phyloP scores from a whole-genome alignment of 441 rosid genomes.

The Brassica balearica region DNA sequence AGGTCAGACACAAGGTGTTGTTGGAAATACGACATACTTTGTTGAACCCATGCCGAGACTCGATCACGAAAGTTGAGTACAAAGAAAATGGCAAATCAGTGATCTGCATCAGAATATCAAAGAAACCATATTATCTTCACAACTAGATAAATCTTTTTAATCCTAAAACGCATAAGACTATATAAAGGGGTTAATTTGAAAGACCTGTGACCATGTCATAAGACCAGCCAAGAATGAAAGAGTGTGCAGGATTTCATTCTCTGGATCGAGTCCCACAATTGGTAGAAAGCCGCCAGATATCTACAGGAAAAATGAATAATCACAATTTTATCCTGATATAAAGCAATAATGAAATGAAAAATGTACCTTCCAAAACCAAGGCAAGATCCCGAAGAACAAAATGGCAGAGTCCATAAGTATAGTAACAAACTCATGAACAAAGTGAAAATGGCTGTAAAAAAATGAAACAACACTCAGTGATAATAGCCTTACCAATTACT shows the following conservation, averaged over 20 bases:
- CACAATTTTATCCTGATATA: background rate
- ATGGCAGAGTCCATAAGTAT: constrained; percentile 91
- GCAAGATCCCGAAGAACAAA: constrained; percentile 84
- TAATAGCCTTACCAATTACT: background rate
- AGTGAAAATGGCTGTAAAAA: constrained; percentile 76
- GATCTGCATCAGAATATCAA: constrained; percentile 64
- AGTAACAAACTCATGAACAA: constrained; percentile 86
- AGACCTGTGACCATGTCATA: constrained; percentile 95
- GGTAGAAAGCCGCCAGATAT: constrained; percentile 73
- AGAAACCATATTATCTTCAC: constrained; percentile 24
- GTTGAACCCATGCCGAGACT: constrained; percentile 96
- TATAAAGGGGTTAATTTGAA: constrained; percentile 21
- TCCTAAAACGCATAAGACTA: background rate
- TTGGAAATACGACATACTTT: constrained; percentile 58
- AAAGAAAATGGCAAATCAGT: constrained; percentile 96
- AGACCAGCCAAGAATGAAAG: constrained; percentile 93
- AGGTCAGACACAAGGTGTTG: constrained; percentile 21
- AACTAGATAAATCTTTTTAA: background rate
- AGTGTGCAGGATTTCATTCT: constrained; percentile 89
- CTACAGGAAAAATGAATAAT: constrained; percentile 49
- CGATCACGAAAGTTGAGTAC: constrained; percentile 93
- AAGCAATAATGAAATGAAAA: background rate
- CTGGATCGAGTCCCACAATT: constrained; percentile 65
- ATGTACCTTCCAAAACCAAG: constrained; percentile 97
- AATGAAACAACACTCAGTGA: constrained; percentile 13